These are phyloP conservation scores for Eucalyptus cloeziana DNA, from an alignment of 345 rosid species.

Conservation along the genomic window DNA sequence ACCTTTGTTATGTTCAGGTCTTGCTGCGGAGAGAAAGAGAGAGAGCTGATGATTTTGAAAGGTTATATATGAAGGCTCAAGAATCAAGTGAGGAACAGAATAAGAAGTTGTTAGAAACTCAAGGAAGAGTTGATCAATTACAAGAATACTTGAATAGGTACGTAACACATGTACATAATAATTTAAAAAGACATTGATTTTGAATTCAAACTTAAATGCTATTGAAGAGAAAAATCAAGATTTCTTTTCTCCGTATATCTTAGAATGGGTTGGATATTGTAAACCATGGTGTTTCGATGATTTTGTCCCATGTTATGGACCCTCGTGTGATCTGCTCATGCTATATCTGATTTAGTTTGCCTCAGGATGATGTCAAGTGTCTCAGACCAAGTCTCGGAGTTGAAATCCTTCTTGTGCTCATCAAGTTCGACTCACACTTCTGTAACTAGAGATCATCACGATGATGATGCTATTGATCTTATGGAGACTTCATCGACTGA, in stretches of 20 bases:
- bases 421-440: slow-evolving; percentile 35
- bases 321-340: slow-evolving; percentile 27
- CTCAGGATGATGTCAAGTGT: slow-evolving; percentile 79
- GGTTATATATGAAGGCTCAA: slow-evolving; percentile 45
- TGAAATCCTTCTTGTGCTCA: slow-evolving; percentile 48
- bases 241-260: not conserved
- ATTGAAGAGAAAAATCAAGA: not conserved
- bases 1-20: slow-evolving; percentile 11
- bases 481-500: slow-evolving; percentile 58
- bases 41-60: slow-evolving; percentile 71
- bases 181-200: not conserved
- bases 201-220: not conserved
- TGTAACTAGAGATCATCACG: slow-evolving; percentile 22
- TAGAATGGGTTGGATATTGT: not conserved
- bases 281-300: not conserved
- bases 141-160: slow-evolving; percentile 83
- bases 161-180: not conserved
- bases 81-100: slow-evolving; percentile 58
- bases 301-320: not conserved
- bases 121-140: slow-evolving; percentile 59
- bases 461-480: slow-evolving; percentile 33
- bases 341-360: slow-evolving; percentile 59
- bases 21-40: slow-evolving; percentile 46
- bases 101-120: slow-evolving; percentile 65
- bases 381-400: slow-evolving; percentile 82